Evolutionary conservation across 306 rosid genomes (phyloP), one percentile per base, ranked within the genome.

Genomic region (Ammopiptanthus mongolicus): DNA sequence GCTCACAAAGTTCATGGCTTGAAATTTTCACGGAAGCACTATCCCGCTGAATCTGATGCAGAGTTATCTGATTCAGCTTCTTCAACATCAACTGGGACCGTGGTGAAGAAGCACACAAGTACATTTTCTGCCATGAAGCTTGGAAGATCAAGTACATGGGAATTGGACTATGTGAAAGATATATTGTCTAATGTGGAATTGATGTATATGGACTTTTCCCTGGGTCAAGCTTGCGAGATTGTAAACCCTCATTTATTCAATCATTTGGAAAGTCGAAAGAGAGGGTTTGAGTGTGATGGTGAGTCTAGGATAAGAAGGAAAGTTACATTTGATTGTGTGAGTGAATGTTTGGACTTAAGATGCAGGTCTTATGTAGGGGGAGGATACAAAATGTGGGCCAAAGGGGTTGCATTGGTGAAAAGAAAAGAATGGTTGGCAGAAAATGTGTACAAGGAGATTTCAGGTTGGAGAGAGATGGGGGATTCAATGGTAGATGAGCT

Each of bases 41-140:
- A 73, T 74, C 73, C 82, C 2, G 61, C 78, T 1, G 90, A 87
- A 71, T 77, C 83, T 23, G 96, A 94, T 47, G 48, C 78, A 0
- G 98, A 95, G 82, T 78, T 95, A 55, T 89, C 89, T 10, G 97
- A 91, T 81, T 95, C 97, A 2, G 97, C 97, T 66, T 90, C 97
- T 75, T 91, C 98, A 47, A 79, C 88, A 42, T 82, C 93, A 8
- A 44, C 80, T 8, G 66, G 78, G 72, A 69, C 75, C 55, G 46
- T 80, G 22, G 62, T 59, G 14, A 84, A 80, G 68, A 86, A 80
- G 75, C 81, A 59, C 36, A 31, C 77, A 22, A 10, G 37, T 63
- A 62, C 76, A 62, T 75, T 71, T 23, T 48, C 70, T 65, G 23
- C n/a, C 36, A 58, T 31, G 28, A 76, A 82, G 70, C 50, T 57